These are phyloP conservation scores for Boletales sp. DNA, from an alignment of 768 basidiomycete species.

Conservation along the genomic window DNA sequence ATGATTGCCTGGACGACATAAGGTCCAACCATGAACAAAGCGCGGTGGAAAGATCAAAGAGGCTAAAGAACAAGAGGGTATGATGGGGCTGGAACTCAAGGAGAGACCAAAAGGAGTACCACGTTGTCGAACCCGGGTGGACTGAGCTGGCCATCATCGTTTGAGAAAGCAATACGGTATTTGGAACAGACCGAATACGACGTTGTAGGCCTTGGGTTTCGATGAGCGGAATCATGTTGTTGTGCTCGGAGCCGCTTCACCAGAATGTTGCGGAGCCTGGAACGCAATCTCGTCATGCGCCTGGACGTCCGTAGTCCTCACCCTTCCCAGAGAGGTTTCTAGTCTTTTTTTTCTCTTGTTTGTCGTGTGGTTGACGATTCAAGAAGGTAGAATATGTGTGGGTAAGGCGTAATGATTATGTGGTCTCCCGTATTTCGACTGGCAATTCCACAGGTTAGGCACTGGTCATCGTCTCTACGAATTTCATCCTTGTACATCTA, in stretches of 20 bases:
- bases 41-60: slow-evolving; percentile 80
- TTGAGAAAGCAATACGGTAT: slow-evolving; percentile 85
- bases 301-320: slow-evolving; percentile 5
- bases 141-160: slow-evolving; percentile 85
- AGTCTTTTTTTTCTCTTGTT: not conserved
- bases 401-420: not conserved
- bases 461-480: not conserved
- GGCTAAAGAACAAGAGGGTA: slow-evolving; percentile 67
- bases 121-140: slow-evolving; percentile 88
- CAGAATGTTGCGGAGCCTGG: slow-evolving; percentile 75
- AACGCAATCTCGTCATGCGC: not conserved
- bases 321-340: not conserved
- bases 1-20: slow-evolving; percentile 86
- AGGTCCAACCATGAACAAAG: slow-evolving; percentile 84
- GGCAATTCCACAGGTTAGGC: not conserved
- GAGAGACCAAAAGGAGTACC: slow-evolving; percentile 28
- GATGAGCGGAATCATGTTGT: not conserved
- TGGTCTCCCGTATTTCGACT: no score
- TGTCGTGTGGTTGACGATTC: not conserved
- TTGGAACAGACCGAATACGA: slow-evolving; percentile 78
- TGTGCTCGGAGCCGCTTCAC: slow-evolving; percentile 35
- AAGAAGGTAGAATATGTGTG: not conserved
- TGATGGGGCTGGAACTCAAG: not conserved
- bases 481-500: not conserved
- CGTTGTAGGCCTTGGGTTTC: slow-evolving; percentile 64